These are phyloP conservation scores for Candida quercuum DNA, from an alignment of 805 yeast genomes.

Conservation along the genomic window DNA sequence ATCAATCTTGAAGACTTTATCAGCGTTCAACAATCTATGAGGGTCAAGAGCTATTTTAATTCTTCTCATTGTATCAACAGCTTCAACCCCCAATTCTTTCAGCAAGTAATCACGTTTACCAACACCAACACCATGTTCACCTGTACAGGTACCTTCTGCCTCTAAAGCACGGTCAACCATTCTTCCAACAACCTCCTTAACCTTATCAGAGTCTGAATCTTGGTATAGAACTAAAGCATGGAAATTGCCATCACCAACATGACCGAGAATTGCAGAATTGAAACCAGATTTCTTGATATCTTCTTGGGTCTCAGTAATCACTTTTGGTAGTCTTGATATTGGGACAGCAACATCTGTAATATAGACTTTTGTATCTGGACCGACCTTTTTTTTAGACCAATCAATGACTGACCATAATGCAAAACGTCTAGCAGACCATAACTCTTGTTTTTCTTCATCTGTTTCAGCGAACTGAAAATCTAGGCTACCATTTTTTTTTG, in stretches of 20 bases:
- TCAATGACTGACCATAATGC: slow-evolving; percentile 62
- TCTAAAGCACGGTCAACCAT: slow-evolving; percentile 64
- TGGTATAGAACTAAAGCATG: slow-evolving; percentile 62
- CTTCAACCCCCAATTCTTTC: slow-evolving; percentile 60
- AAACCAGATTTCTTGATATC: slow-evolving; percentile 51
- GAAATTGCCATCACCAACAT: slow-evolving; percentile 82
- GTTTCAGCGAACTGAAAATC: slow-evolving; percentile 60
- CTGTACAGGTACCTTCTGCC: slow-evolving; percentile 80
- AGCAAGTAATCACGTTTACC: slow-evolving; percentile 62
- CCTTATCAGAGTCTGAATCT: slow-evolving; percentile 41
- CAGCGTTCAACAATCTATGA: slow-evolving; percentile 68
- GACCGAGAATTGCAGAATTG: slow-evolving; percentile 62
- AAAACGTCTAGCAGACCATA: slow-evolving; percentile 76
- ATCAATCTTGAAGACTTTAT: slow-evolving; percentile 68
- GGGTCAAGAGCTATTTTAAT: slow-evolving; percentile 73
- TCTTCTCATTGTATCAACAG: slow-evolving; percentile 69
- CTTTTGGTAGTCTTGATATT: slow-evolving; percentile 56
- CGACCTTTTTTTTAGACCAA: slow-evolving; percentile 45
- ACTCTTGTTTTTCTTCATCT: slow-evolving; percentile 56
- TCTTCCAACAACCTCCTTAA: slow-evolving; percentile 45
- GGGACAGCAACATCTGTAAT: slow-evolving; percentile 87
- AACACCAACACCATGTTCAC: slow-evolving; percentile 84
- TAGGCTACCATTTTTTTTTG: slow-evolving; percentile 47
- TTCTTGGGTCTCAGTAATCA: slow-evolving; percentile 54
- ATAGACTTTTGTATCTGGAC: slow-evolving; percentile 50